Evolutionary conservation across 2,329 filamentous ascomycete genomes (phyloP), one percentile per base, ranked within the genome.

Genomic region (Trichoderma semiorbis): DNA sequence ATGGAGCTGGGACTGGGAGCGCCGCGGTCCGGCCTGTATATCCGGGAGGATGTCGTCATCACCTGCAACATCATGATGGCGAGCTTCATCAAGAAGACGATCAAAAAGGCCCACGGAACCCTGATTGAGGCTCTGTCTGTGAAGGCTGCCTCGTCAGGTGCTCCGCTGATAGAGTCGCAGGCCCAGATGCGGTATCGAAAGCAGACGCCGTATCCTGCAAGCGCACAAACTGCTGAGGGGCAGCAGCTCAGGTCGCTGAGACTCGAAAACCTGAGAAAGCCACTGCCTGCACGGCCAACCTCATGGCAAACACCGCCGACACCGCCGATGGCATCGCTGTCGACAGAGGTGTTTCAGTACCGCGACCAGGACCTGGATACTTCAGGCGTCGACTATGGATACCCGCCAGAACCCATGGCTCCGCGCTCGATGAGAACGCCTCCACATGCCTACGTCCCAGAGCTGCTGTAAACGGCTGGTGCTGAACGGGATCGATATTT

Each of bases 11-110:
- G 91, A 6, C 81, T 92, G 7, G 87, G 87, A 16, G 88, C 86
- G 0, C 93, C 93, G 0, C 81, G 85, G 26, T 84, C 88, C 53
- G 94, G 93, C 0, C 83, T 97, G 14, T 97, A 94, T 78, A 83
- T 97, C 55, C 87, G 92, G n/a, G 94, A 97, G 83, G 94, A 97
- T 75, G 91, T 96, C 63, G 91, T 94, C 74, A 75, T 97, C 85
- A 88, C 88, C 71, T 97, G 93, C 83, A 95, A 94, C 77, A 83
- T 94, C 72, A 84, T 96, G 74, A 88, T 96, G 83, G 86, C 90
- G 0, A 82, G 84, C 8, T 97, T 97, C 77, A 92, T 97, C 72
- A 95, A 93, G 84, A 92, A 90, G 82, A 96, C 93, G 16, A 86
- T 97, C 60, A 92, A 92, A 77, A 93, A 92, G 77, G 89, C 92